These are phyloP conservation scores for Drechmeria coniospora DNA, from an alignment of 2,329 filamentous ascomycete genomes.

Conservation along the genomic window DNA sequence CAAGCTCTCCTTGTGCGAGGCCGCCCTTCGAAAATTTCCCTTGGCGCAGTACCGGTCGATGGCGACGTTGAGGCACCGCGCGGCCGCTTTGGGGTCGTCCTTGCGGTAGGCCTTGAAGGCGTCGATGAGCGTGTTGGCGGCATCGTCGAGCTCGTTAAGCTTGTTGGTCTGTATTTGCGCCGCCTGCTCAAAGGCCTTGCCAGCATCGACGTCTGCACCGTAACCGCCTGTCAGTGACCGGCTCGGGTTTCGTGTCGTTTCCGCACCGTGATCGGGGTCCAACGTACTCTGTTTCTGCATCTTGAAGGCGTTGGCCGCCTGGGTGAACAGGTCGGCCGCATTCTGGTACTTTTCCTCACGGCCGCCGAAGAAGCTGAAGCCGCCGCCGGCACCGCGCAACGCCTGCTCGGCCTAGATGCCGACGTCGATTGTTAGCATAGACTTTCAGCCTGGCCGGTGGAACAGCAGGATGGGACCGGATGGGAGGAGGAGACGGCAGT, in stretches of 20 bases:
- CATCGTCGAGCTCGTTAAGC: conserved; percentile 83
- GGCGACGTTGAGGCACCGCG: conserved; percentile 61
- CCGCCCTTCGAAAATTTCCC: conserved; percentile 82
- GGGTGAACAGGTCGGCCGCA: conserved; percentile 73
- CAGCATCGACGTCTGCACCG: conserved; percentile 61
- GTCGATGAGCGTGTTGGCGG: conserved; percentile 74
- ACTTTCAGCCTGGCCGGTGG: not conserved
- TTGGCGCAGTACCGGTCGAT: conserved; percentile 77
- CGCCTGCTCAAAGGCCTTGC: conserved; percentile 71
- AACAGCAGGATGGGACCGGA: conserved; percentile 6
- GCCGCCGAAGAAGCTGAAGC: conserved; percentile 83
- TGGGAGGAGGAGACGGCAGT: conserved; percentile 6
- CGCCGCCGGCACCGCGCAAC: conserved; percentile 54
- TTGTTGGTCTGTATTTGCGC: conserved; percentile 67
- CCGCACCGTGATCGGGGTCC: not conserved
- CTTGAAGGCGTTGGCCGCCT: conserved; percentile 84
- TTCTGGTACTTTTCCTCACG: conserved; percentile 78
- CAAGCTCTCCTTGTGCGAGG: conserved; percentile 77
- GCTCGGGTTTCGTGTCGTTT: not conserved
- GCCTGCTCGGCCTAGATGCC: conserved; percentile 67
- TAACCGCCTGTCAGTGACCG: not conserved
- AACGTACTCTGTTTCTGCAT: conserved; percentile 66
- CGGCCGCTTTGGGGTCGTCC: conserved; percentile 68
- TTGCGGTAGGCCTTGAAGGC: conserved; percentile 93
- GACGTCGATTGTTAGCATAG: conserved; percentile 2